Evolutionary conservation across 164 flowering plant genomes (phyloP).

Genomic region (Vitis cinerea): DNA sequence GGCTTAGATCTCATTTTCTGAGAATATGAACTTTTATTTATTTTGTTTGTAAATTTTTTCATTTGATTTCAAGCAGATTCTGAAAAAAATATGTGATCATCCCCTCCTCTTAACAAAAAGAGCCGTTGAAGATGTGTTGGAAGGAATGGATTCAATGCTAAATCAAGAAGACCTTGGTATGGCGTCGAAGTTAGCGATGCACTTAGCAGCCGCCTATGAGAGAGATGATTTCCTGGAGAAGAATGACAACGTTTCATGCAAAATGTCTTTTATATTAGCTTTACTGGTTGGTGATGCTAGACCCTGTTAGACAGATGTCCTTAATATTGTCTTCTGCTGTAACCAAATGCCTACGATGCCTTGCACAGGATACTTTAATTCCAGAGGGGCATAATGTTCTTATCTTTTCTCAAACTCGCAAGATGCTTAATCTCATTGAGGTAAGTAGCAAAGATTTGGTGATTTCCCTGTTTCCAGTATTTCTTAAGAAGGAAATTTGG

Average conservation of each 20-base stretch:
- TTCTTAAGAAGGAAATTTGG: neutral
- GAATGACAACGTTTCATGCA: slow-evolving; percentile 79
- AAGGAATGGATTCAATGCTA: slow-evolving; percentile 80
- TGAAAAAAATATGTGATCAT: slow-evolving; percentile 99
- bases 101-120: slow-evolving; percentile 88
- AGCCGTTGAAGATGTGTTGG: slow-evolving; percentile 92
- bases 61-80: slow-evolving; percentile 47
- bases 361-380: slow-evolving; percentile 64
- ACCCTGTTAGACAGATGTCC: neutral
- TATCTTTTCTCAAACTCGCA: slow-evolving; percentile 95
- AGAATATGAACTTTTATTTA: neutral
- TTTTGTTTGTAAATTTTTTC: neutral
- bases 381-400: slow-evolving; percentile 82
- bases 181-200: slow-evolving; percentile 75
- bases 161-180: slow-evolving; percentile 55
- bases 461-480: neutral
- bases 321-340: neutral
- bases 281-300: slow-evolving; percentile 58
- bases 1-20: no score
- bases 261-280: slow-evolving; percentile 76
- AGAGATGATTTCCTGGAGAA: slow-evolving; percentile 41
- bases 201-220: slow-evolving; percentile 60
- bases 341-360: neutral
- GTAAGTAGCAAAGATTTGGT: slow-evolving; percentile 28
- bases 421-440: slow-evolving; percentile 94